phyloP scores from a whole-genome alignment of 345 rosid species.

The Lepidium africanum region DNA sequence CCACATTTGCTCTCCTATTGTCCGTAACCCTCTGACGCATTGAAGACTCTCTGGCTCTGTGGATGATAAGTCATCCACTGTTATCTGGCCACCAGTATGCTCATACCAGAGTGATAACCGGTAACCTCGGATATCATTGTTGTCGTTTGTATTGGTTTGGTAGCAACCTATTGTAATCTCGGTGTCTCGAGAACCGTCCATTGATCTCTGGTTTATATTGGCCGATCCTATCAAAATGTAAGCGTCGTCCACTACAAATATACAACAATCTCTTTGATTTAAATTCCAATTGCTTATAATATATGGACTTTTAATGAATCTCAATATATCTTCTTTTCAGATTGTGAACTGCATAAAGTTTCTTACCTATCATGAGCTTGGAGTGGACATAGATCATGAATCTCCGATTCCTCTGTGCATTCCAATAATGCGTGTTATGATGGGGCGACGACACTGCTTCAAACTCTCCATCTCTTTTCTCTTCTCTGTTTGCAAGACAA shows the following conservation, averaged over 20 bases:
- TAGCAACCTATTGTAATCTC: slow-evolving; percentile 80
- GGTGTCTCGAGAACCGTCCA: slow-evolving; percentile 84
- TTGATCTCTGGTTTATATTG: slow-evolving; percentile 81
- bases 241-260: slow-evolving; percentile 55
- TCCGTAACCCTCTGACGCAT: slow-evolving; percentile 44
- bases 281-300: background rate
- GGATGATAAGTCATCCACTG: slow-evolving; percentile 20
- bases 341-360: background rate
- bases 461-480: slow-evolving; percentile 42
- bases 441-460: slow-evolving; percentile 49
- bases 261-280: background rate
- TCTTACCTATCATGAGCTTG: slow-evolving; percentile 86
- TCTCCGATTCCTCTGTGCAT: slow-evolving; percentile 69
- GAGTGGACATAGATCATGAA: slow-evolving; percentile 94
- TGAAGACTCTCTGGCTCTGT: slow-evolving; percentile 52
- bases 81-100: slow-evolving; percentile 47
- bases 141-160: slow-evolving; percentile 30
- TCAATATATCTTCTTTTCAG: background rate
- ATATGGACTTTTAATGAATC: background rate
- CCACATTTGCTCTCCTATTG: slow-evolving; percentile 69
- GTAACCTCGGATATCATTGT: slow-evolving; percentile 39
- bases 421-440: slow-evolving; percentile 61
- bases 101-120: slow-evolving; percentile 71
- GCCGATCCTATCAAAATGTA: slow-evolving; percentile 75
- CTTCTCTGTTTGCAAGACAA: slow-evolving; percentile 88